Conservation (phyloP, 2,329 filamentous ascomycete genomes). For the Penicillium sp. region DNA sequence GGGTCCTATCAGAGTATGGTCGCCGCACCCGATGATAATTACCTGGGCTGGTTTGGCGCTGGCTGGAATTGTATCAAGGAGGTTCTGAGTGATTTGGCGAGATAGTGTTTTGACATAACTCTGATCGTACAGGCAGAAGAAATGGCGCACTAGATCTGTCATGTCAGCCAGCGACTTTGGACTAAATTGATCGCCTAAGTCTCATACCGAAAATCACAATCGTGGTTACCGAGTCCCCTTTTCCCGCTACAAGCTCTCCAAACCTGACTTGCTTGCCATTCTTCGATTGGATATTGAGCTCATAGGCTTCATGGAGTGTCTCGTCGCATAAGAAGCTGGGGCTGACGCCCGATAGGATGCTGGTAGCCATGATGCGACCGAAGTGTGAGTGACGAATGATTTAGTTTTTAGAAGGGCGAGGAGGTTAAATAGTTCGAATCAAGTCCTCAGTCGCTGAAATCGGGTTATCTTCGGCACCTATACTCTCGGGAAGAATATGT, state of each 20-base stretch:
- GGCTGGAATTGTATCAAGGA: slow-evolving; percentile 20
- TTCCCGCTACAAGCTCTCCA: slow-evolving; percentile 26
- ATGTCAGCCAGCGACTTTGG: not conserved
- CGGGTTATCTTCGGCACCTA: not conserved
- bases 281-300: slow-evolving; percentile 22
- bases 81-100: slow-evolving; percentile 13
- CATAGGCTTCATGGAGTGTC: slow-evolving; percentile 25
- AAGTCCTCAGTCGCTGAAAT: not conserved
- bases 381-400: not conserved
- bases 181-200: not conserved
- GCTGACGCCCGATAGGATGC: not conserved
- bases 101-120: slow-evolving; percentile 23
- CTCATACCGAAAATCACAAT: slow-evolving; percentile 25
- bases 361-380: slow-evolving; percentile 5
- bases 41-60: slow-evolving; percentile 22
- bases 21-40: slow-evolving; percentile 29
- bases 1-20: slow-evolving; percentile 21
- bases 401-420: too few relatives aligned
- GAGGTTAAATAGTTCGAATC: not conserved
- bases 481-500: not conserved
- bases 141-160: slow-evolving; percentile 22
- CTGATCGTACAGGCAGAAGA: slow-evolving; percentile 30
- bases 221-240: slow-evolving; percentile 25
- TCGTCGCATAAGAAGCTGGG: slow-evolving; percentile 17
- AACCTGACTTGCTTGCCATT: slow-evolving; percentile 23